Percentiles rank a stretch among this genome's conserved stretches.
Conservation (phyloP, 495 filamentous ascomycete species). For the Copromyces sp. region DNA sequence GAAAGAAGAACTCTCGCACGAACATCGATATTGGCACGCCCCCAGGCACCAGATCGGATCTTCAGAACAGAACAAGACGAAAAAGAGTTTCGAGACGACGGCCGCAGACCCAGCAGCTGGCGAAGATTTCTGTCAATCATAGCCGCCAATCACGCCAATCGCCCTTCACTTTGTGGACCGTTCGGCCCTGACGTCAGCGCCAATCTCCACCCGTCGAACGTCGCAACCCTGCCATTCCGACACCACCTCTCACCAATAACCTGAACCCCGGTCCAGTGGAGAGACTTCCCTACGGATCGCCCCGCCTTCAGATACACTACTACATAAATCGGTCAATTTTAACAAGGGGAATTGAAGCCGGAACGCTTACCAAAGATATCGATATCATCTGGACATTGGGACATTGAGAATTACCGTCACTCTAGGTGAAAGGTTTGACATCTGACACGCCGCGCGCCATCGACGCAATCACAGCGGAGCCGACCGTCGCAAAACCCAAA, state of each 20-base stretch:
- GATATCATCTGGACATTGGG: neutral
- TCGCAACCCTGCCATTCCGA: neutral
- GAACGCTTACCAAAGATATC: neutral
- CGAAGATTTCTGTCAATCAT: neutral
- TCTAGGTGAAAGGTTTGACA: neutral
- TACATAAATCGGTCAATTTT: neutral
- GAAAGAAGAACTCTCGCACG: neutral
- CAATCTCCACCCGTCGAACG: neutral
- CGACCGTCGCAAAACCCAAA: neutral
- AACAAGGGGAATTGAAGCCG: neutral
- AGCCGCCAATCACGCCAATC: neutral
- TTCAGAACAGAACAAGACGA: neutral
- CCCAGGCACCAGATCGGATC: neutral
- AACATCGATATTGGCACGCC: neutral
- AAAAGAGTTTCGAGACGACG: neutral
- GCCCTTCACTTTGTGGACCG: neutral
- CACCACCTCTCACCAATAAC: neutral
- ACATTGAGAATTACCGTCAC: neutral
- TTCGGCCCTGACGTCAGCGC: neutral
- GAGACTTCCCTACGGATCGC: neutral
- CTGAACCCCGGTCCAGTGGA: neutral
- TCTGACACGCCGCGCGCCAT: neutral
- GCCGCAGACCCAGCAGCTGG: neutral
- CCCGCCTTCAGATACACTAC: neutral
- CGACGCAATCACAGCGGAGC: neutral